Base-by-base conservation (phyloP, 108 stramenopile genomes). In the Nitzschia inconspicua region DNA sequence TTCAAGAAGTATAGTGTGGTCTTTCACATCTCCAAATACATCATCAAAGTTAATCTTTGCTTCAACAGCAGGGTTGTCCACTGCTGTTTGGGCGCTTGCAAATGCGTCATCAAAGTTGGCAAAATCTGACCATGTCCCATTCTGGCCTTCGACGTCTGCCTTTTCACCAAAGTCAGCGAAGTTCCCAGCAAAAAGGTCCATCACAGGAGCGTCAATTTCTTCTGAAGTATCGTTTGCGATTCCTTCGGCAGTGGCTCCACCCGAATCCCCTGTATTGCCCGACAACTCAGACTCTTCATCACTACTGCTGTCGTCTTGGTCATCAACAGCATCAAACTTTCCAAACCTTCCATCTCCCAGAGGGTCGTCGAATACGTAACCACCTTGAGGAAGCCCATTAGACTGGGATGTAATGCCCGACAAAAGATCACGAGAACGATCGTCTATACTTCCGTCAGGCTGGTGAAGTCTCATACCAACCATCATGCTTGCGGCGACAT, bases 401-500 rank as follows among this genome's bases (percentile, higher is more conserved):
- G 71, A 61, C 20, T 51, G 71, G 47, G 32, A 35, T 20, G 63
- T 43, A 44, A 46, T 68, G 44, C 49, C 77, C 60, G 10, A 44
- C 66, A 60, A 60, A 47, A 29, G 37, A 46, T 67, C 57, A 53
- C 46, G 47, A 32, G 57, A 51, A 16, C 57, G 69, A 35, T 68
- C 62, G 3, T 79, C 49, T 47, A 58, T 36, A 32, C 47, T 47
- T 13, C 41, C 60, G 22, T 37, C 58, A 6, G 32, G 19, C 4
- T 49, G 60, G 30, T 62, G 65, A 52, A 94, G 57, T 30, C 61
- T 77, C 35, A 93, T 50, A 7, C 85, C 77, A 37, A 80, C 85
- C 76, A 95, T 93, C 89, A 95, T 95, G 52, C 63, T 80, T 9
- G 85, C 94, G 13, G 94, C 94, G 48, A 92, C 83, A 62, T 95